Evolutionary conservation across 306 rosid species (phyloP).

Genomic region (Rosa multiflora): DNA sequence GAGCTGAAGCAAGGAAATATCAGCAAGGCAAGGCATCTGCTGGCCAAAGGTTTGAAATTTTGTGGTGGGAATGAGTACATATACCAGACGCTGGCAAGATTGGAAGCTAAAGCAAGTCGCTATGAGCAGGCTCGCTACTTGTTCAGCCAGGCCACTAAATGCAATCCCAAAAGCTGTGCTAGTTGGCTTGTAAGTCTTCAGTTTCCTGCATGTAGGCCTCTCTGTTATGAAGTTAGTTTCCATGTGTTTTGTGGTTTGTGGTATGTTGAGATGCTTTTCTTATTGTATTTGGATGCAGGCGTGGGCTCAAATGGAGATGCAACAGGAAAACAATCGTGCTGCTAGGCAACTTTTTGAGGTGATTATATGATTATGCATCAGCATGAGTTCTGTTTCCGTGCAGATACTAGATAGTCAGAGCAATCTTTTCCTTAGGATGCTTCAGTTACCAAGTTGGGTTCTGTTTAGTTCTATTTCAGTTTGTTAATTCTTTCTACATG

Average conservation of each 20-base stretch:
- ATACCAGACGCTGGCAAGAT: slow-evolving; percentile 87
- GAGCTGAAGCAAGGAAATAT: slow-evolving; percentile 89
- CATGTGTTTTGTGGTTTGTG: not conserved
- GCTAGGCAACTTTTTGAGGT: slow-evolving; percentile 92
- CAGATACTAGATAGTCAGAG: not conserved
- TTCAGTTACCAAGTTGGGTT: slow-evolving; percentile 8
- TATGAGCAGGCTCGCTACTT: slow-evolving; percentile 81
- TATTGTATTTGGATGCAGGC: slow-evolving; percentile 45
- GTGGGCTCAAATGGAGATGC: slow-evolving; percentile 96
- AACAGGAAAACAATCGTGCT: slow-evolving; percentile 60
- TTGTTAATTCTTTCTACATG: not conserved
- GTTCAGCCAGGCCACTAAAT: slow-evolving; percentile 83
- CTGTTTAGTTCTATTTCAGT: not conserved
- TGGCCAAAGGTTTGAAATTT: slow-evolving; percentile 72
- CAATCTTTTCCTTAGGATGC: not conserved
- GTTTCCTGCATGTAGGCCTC: slow-evolving; percentile 8
- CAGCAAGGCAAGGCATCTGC: slow-evolving; percentile 75
- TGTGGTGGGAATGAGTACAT: slow-evolving; percentile 90
- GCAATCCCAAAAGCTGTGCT: slow-evolving; percentile 92
- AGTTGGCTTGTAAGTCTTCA: slow-evolving; percentile 92
- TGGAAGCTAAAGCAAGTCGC: slow-evolving; percentile 81
- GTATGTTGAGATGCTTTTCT: slow-evolving; percentile 3
- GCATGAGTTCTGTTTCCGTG: not conserved
- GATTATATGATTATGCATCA: slow-evolving; percentile 13
- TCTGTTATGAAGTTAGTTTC: slow-evolving; percentile 19